phyloP scores from a whole-genome alignment of 768 basidiomycete genomes.

The Boletus reticuloceps region DNA sequence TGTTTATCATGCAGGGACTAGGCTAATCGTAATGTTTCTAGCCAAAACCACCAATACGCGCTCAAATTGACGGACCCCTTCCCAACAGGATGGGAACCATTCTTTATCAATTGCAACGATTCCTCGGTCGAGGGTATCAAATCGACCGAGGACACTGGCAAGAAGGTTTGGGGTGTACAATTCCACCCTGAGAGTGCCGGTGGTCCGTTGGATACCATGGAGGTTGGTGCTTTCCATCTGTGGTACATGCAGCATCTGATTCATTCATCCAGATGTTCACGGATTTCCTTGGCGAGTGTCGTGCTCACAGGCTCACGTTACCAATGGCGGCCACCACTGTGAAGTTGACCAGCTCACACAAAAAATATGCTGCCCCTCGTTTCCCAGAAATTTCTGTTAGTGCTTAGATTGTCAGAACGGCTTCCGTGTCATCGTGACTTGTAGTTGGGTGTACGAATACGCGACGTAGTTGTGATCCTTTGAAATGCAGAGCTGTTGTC shows the following conservation, averaged over 20 bases:
- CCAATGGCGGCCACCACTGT: constrained; percentile 17
- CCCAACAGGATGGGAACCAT: constrained; percentile 96
- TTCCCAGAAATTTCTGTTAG: constrained; percentile 26
- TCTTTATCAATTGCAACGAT: constrained; percentile 99
- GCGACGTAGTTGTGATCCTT: neutral
- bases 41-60: constrained; percentile 99
- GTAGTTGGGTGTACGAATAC: constrained; percentile 18
- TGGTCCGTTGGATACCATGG: constrained; percentile 97
- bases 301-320: constrained; percentile 46
- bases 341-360: constrained; percentile 12
- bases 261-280: constrained; percentile 74
- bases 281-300: constrained; percentile 85
- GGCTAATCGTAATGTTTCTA: constrained; percentile 24
- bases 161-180: constrained; percentile 95
- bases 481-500: neutral
- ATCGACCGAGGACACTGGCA: constrained; percentile 85
- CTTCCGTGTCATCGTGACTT: neutral
- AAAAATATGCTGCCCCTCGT: constrained; percentile 18
- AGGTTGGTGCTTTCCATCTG: constrained; percentile 48
- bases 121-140: constrained; percentile 99
- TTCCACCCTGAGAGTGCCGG: constrained; percentile 99
- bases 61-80: constrained; percentile 90
- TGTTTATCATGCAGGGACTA: neutral
- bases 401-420: constrained; percentile 18
- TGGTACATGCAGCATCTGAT: neutral